Evolutionary conservation across 116 monocot species (phyloP), one percentile per base, ranked within the genome.

Genomic region (Trichopus zeylanicus): DNA sequence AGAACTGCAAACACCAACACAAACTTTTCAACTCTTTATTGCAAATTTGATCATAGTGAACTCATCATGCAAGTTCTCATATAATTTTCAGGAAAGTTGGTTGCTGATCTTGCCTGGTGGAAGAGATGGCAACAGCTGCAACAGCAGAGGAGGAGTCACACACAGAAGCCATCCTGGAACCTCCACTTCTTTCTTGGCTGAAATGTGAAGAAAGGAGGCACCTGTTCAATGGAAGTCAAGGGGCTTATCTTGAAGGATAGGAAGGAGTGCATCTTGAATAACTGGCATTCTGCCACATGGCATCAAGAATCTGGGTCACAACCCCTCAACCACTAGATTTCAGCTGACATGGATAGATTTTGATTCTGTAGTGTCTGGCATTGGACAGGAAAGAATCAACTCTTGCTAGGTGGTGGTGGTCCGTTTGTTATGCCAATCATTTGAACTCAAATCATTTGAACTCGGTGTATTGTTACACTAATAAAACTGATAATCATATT

Each of bases 131-230:
- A 26, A 81, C 78, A 15, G 80, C 60, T n/a, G 93, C 80, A 24
- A 81, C 72, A n/a, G 85, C 89, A 38, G 84, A 65, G 52, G 93
- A 85, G 65, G 89, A 86, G 57, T 82, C 86, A 42, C 85, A 83
- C 22, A 89, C 54, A 7, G 86, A 83, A 47, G 89, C 89, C 94
- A 89, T 89, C 19, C 29, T 26, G 35, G 28, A 12, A 52, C 12
- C 13, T 31, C 19, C 26, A 56, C 42, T 4, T 58, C n/a, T 21
- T 5, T 11, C 19, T 66, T 20, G 12, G 29, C 18, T 47, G 47
- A 46, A 28, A 10, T 26, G 1, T 8, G 57, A 31, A 35, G 34
- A 53, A 53, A 34, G 31, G 31, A 59, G 64, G 47, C 23, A 15
- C 7, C 24, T 4, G 66, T 72, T 65, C 69, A 68, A 65, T 52